These are phyloP conservation scores for Trichaptum fuscoviolaceum DNA, from an alignment of 768 basidiomycete species.

Conservation along the genomic window DNA sequence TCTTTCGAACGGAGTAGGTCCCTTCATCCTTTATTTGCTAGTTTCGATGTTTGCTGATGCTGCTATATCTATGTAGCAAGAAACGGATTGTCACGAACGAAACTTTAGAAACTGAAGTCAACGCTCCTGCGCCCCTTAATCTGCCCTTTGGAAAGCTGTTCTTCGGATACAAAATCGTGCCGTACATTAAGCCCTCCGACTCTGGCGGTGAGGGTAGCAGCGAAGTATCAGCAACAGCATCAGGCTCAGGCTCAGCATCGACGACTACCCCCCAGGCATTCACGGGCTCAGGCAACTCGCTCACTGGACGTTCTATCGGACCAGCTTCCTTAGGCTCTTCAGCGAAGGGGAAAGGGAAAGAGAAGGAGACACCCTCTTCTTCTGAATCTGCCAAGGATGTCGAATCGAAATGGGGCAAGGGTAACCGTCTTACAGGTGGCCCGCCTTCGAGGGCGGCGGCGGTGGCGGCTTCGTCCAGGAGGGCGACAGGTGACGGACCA, in stretches of 20 bases:
- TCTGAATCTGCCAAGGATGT: conserved; percentile 19
- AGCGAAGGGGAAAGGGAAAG: conserved; percentile 50
- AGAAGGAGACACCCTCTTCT: conserved; percentile 32
- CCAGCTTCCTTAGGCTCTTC: conserved; percentile 28
- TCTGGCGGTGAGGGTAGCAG: conserved; percentile 26
- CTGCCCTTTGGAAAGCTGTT: conserved; percentile 93
- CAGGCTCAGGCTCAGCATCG: not conserved
- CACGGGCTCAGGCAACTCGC: conserved; percentile 59
- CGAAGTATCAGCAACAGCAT: not conserved
- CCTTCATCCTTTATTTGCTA: not conserved
- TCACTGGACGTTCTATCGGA: conserved; percentile 47
- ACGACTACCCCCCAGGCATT: conserved; percentile 36
- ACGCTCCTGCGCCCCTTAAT: conserved; percentile 85
- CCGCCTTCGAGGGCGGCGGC: conserved; percentile 31
- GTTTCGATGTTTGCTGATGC: conserved; percentile 10
- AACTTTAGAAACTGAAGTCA: conserved; percentile 62
- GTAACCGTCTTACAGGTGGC: conserved; percentile 47
- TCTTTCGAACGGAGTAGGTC: conserved; percentile 84
- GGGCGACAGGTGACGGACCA: conserved; percentile 22
- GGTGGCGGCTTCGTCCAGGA: conserved; percentile 17
- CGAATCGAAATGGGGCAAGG: conserved; percentile 24
- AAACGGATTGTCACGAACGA: conserved; percentile 80
- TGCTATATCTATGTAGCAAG: conserved; percentile 46
- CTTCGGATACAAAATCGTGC: conserved; percentile 85
- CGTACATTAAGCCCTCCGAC: conserved; percentile 52